Evolutionary conservation across 2,329 filamentous ascomycete genomes (phyloP).

Genomic region (Ophiocordyceps unilateralis): DNA sequence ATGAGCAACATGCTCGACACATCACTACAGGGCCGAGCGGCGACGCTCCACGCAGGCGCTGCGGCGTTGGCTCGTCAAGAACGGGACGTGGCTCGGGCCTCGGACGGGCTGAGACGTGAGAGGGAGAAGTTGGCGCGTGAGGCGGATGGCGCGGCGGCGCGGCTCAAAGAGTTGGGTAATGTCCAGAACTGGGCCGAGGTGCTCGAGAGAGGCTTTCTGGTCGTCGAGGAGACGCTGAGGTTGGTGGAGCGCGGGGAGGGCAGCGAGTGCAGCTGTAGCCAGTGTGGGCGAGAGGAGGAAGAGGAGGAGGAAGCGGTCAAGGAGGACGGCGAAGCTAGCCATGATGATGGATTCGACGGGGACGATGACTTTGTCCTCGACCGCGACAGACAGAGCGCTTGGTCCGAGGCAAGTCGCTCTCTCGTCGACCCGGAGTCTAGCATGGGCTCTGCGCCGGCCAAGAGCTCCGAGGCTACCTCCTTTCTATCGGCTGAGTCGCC

Average conservation of each 20-base stretch:
- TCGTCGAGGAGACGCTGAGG: conserved; percentile 46
- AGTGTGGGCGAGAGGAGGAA: too few relatives aligned
- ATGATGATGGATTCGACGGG: too few relatives aligned
- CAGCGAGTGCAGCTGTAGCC: conserved; percentile 19
- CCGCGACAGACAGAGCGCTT: conserved; percentile 5
- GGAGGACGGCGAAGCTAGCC: too few relatives aligned
- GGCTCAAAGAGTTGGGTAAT: conserved; percentile 63
- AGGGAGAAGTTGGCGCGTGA: conserved; percentile 48
- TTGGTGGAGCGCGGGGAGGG: conserved; percentile 23
- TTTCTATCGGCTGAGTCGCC: conserved; percentile 16
- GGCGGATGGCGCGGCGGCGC: conserved; percentile 42
- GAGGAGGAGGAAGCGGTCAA: neutral
- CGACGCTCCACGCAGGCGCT: conserved; percentile 52
- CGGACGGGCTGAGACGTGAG: conserved; percentile 42
- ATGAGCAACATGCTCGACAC: conserved; percentile 55
- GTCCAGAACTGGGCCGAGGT: conserved; percentile 82
- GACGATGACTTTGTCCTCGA: neutral
- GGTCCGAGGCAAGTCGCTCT: conserved; percentile 20
- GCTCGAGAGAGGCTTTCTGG: conserved; percentile 49
- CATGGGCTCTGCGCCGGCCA: conserved; percentile 14
- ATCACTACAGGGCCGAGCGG: conserved; percentile 49
- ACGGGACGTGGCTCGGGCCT: conserved; percentile 42
- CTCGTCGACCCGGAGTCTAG: conserved; percentile 19
- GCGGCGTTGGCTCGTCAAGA: conserved; percentile 50
- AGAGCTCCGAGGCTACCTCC: conserved; percentile 19